Evolutionary conservation across 306 rosid species (phyloP).

Genomic region (Amphicarpaea edgeworthii): DNA sequence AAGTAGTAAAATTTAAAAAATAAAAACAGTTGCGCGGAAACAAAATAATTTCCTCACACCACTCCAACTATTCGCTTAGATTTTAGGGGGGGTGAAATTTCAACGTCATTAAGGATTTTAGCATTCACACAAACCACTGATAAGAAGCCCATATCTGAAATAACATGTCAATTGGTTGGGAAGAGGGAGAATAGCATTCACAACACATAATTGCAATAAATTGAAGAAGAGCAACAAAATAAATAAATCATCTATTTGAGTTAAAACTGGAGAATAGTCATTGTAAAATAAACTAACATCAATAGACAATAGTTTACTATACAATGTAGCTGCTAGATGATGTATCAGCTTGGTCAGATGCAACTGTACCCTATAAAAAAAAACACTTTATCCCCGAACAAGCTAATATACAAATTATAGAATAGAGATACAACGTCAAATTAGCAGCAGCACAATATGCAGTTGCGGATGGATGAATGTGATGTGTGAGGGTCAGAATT

Average conservation of each 20-base stretch:
- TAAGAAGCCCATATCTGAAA: not conserved
- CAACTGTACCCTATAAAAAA: slow-evolving; percentile 28
- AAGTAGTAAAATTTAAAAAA: not conserved
- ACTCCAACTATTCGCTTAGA: not conserved
- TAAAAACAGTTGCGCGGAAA: not conserved
- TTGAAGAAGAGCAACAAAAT: not conserved
- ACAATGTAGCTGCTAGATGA: slow-evolving; percentile 43
- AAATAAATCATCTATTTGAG: slow-evolving; percentile 27
- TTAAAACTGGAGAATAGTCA: not conserved
- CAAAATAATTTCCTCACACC: not conserved
- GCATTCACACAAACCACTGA: not conserved
- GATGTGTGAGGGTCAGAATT: slow-evolving; percentile 56
- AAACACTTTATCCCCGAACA: slow-evolving; percentile 21
- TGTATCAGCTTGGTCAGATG: slow-evolving; percentile 45
- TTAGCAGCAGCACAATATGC: slow-evolving; percentile 36
- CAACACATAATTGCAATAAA: not conserved
- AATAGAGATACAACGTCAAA: slow-evolving; percentile 30
- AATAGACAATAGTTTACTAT: slow-evolving; percentile 37
- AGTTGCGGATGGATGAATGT: slow-evolving; percentile 28
- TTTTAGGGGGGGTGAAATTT: not conserved
- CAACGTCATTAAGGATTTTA: not conserved
- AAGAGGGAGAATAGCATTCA: too few relatives aligned
- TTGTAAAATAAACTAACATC: slow-evolving; percentile 8
- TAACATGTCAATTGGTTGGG: not conserved
- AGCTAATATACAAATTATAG: slow-evolving; percentile 27